Base-by-base conservation (phyloP, 139 green algal genomes). In the Coccomyxa sp. region DNA sequence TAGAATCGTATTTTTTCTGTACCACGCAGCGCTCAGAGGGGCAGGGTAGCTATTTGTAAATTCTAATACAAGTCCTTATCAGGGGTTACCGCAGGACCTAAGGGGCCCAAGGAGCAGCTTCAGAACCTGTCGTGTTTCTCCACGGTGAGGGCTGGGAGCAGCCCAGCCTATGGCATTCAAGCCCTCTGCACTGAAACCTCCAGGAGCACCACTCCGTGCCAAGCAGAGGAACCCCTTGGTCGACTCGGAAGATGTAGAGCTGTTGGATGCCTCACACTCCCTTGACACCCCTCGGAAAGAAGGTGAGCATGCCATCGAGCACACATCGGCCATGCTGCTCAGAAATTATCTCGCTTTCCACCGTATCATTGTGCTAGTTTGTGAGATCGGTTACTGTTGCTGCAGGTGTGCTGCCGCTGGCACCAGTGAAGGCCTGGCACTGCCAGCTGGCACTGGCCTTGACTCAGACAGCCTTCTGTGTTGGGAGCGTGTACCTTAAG, bases 401-500 rank as follows among this genome's bases (percentile, higher is more conserved):
- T 51, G 38, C 38, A 51, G 38, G 38, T 51, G 38, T 51, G 3
- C 38, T 51, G 38, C 38, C 38, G 38, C 38, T 51, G 38, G 38
- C 38, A 51, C 38, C 38, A 51, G 83, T 82, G 17, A 86, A 86
- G 31, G 18, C 76, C 16, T 93, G 86, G 90, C 84, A 86, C n/a
- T 91, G 85, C 71, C 91, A 92, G 79, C 3, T 85, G 10, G 88
- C 86, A 0, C 77, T 95, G 32, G 88, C 84, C 10, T 51, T 86
- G 16, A 90, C 88, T 58, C 91, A 95, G 79, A 84, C 83, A 15
- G 78, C 83, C 18, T 93, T 94, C 68, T 91, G 91, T 21, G 57
- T 92, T 0, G 91, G 91, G 79, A 87, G 85, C 28, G 89, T 95
- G 13, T 92, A 88, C 63, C 81, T 93, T 12, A 93, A 93, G 71